Conservation (phyloP, 257 asterid species). For the Salvia miltiorrhiza region DNA sequence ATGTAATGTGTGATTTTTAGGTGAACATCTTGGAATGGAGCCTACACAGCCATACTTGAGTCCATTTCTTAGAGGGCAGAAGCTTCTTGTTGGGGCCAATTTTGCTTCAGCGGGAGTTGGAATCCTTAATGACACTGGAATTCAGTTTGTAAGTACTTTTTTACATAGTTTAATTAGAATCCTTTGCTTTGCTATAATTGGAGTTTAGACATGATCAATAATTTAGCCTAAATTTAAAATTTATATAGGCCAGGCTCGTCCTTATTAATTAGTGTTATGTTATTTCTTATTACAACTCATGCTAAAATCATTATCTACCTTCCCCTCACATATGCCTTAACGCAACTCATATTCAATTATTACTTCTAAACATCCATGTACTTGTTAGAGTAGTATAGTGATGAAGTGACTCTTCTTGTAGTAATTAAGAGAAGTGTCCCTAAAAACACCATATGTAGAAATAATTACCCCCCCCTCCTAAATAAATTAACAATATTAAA, state of each 20-base stretch:
- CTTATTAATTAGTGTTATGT: too few species aligned
- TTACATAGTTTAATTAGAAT: conserved; percentile 1
- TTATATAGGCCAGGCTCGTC: too few species aligned
- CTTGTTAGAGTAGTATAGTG: not conserved
- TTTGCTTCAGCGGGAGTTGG: conserved; percentile 98
- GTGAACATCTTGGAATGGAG: conserved; percentile 61
- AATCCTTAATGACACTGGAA: conserved; percentile 85
- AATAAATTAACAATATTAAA: too few species aligned
- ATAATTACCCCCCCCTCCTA: too few species aligned
- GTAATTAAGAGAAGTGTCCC: not conserved
- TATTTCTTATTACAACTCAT: not conserved
- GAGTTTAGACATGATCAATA: not conserved
- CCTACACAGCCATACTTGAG: conserved; percentile 65
- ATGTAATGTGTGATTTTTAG: conserved; percentile 24
- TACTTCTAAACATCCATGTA: too few species aligned
- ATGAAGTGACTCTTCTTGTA: not conserved
- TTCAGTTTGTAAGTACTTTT: conserved; percentile 65
- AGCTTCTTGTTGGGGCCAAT: conserved; percentile 78
- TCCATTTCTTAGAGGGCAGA: conserved; percentile 49
- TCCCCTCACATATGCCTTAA: not conserved
- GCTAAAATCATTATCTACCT: not conserved
- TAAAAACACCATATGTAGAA: not conserved
- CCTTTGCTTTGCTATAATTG: not conserved
- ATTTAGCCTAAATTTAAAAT: not conserved
- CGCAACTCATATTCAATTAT: too few species aligned